A percentile compares a stretch with the other conserved stretches of the same genome.
Evolutionary conservation across 179 eudicot species (phyloP).

Genomic region (Dionaea muscipula): DNA sequence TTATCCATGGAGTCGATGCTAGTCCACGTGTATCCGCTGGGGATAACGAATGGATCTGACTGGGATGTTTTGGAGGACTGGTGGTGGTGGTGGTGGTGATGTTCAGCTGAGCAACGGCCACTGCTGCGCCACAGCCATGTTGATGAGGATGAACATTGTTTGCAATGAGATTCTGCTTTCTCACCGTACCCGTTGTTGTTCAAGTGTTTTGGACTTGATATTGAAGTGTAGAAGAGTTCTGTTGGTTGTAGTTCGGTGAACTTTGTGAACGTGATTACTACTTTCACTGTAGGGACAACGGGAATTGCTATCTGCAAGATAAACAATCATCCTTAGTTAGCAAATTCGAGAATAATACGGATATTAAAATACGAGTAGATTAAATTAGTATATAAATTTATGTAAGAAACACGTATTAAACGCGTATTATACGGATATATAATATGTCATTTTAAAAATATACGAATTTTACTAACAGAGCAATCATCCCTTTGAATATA

Average conservation of each 20-base stretch:
- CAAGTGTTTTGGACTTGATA: conserved; percentile 62
- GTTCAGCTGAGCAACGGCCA: conserved; percentile 28
- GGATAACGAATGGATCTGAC: conserved; percentile 67
- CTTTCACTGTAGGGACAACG: conserved; percentile 88
- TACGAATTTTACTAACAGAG: too few relatives aligned
- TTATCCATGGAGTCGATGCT: conserved; percentile 51
- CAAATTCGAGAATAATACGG: too few relatives aligned
- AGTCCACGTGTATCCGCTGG: conserved; percentile 75
- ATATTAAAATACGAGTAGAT: too few relatives aligned
- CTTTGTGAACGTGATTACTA: conserved; percentile 81
- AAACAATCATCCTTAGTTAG: too few relatives aligned
- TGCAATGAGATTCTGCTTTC: conserved; percentile 17
- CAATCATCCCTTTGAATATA: too few relatives aligned
- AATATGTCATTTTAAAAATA: too few relatives aligned
- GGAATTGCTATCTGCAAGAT: conserved; percentile 69
- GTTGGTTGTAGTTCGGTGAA: conserved; percentile 61
- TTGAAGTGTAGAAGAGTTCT: conserved; percentile 72
- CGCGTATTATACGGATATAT: too few relatives aligned
- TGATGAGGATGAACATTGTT: conserved; percentile 26
- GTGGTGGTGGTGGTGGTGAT: conserved; percentile 19
- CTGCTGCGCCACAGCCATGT: conserved; percentile 51
- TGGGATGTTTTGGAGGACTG: conserved; percentile 22
- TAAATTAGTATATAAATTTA: too few relatives aligned
- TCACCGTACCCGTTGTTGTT: conserved; percentile 18
- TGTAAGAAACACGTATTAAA: too few relatives aligned